Base-by-base conservation (phyloP, 805 yeast species). In the Candida andamanensis region DNA sequence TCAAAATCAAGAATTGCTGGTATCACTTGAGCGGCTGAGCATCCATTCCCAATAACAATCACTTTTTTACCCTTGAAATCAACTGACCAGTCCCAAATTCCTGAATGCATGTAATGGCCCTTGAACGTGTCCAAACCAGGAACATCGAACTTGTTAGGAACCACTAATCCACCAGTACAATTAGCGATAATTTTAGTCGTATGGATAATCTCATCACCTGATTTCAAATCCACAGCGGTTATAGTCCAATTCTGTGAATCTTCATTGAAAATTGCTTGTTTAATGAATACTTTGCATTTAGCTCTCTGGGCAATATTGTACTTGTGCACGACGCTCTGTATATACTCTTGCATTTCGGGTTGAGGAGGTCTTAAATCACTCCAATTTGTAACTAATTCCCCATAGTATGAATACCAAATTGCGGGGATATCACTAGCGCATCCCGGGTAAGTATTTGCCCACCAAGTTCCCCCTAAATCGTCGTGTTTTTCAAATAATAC, bases 401-500 rank as follows among this genome's bases (percentile, higher is more conserved):
- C 44, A 22, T 47, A 56, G 27, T 51, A 50, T 11, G 63, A 56
- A 39, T 63, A 63, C 67, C 66, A 64, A 16, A 59, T 33, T 2
- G 68, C 68, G 6, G 69, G 69, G 28, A 64, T 60, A 45, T 64
- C 70, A 15, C 59, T 53, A n/a, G 69, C 68, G 42, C 68, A 60
- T 1, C 69, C 69, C 2, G 70, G 70, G 36, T 63, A 64, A 4
- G 68, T 59, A 40, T 64, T 64, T 13, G 69, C 69, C 45, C 56
- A 63, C 70, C 70, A 64, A 15, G 69, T 63, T 10, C 70, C 69
- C 12, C 70, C 69, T 41, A 60, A 59, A 26, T 56, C 44, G 29
- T 47, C 50, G 37, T 62, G 67, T 35, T 59, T 60, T 34, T 64
- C 70, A 32, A 64, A 60, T 10, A 64, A 47, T 5, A 42, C 52